phyloP scores from a whole-genome alignment of 306 rosid genomes.

The Lagenaria siceraria region DNA sequence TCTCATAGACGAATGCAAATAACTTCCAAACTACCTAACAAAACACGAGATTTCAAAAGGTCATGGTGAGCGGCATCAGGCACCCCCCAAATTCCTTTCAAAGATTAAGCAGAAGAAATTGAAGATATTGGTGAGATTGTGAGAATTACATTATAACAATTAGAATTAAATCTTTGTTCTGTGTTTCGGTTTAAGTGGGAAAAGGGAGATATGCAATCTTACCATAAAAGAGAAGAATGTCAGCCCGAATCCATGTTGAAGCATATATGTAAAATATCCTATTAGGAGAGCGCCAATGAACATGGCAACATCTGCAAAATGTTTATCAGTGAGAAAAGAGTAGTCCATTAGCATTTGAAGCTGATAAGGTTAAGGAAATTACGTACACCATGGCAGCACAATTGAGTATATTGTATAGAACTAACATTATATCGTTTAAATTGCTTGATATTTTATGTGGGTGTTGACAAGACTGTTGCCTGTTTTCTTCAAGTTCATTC shows the following conservation, averaged over 20 bases:
- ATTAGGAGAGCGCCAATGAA: slow-evolving; percentile 71
- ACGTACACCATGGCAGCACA: background rate
- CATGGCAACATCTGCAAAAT: slow-evolving; percentile 75
- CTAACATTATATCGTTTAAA: background rate
- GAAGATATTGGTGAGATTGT: background rate
- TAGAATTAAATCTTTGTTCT: background rate
- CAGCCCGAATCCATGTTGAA: slow-evolving; percentile 79
- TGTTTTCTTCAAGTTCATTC: background rate
- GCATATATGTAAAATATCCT: slow-evolving; percentile 82
- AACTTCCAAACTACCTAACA: background rate
- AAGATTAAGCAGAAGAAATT: background rate
- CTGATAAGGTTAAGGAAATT: background rate
- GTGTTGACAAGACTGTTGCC: background rate
- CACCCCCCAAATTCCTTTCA: background rate
- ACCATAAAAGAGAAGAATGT: slow-evolving; percentile 48
- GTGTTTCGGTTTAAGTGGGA: background rate
- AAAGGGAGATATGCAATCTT: slow-evolving; percentile 2
- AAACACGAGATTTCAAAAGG: background rate
- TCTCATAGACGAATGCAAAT: background rate
- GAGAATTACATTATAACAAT: background rate
- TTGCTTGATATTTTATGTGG: background rate
- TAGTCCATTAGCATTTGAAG: background rate
- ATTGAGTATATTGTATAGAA: background rate
- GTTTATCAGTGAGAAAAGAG: background rate
- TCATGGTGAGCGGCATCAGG: background rate